Percentiles rank a stretch among this genome's conserved stretches.
These are phyloP conservation scores for Fomitopsis schrenkii DNA, from an alignment of 1,284 basidiomycete species.

Conservation along the genomic window DNA sequence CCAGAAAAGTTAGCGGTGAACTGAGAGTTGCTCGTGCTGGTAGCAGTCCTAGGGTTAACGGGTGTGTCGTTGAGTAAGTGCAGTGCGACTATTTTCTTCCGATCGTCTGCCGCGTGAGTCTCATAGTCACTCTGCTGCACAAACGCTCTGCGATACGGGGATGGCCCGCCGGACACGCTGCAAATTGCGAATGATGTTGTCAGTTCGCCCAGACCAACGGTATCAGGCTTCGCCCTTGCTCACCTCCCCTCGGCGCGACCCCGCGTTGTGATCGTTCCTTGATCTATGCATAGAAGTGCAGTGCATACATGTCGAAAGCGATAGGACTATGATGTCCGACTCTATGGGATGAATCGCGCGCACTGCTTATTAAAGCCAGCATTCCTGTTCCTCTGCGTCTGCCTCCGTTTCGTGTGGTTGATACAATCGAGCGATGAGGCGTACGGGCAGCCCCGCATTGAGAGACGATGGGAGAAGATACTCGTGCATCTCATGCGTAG, in stretches of 20 bases:
- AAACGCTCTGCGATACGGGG: not conserved
- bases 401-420: too few species aligned
- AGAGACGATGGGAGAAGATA: too few species aligned
- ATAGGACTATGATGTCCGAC: not conserved
- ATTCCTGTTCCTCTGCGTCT: too few species aligned
- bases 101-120: too few species aligned
- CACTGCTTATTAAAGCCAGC: not conserved
- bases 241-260: conserved; percentile 7
- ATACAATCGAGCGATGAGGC: too few species aligned
- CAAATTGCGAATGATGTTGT: conserved; percentile 22
- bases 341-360: not conserved
- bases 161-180: conserved; percentile 20
- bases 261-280: conserved; percentile 5
- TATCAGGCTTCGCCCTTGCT: conserved; percentile 7
- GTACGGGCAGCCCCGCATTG: too few species aligned
- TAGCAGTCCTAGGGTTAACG: too few species aligned
- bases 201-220: conserved; percentile 14
- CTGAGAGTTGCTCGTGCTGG: too few species aligned
- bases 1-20: conserved; percentile 10
- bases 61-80: too few species aligned
- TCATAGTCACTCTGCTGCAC: too few species aligned
- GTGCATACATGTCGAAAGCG: not conserved
- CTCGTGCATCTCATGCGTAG: too few species aligned
- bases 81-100: too few species aligned
- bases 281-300: not conserved